These are phyloP conservation scores for Lentinula detonsa DNA, from an alignment of 768 basidiomycete species.

Conservation along the genomic window DNA sequence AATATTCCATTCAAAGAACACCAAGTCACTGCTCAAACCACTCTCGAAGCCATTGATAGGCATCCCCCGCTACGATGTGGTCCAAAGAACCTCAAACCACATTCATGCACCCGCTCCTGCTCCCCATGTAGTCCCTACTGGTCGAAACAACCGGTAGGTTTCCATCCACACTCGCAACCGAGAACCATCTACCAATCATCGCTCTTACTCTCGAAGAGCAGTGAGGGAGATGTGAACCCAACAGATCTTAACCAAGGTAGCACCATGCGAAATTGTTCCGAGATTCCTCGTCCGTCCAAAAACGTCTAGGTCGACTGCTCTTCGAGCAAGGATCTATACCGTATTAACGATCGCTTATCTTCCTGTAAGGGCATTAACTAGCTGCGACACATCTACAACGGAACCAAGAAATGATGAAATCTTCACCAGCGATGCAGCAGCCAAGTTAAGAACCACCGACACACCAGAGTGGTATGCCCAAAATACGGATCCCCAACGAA, in stretches of 20 bases:
- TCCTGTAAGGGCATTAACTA: background rate
- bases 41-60: constrained; percentile 2
- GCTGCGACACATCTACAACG: background rate
- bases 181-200: background rate
- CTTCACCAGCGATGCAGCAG: background rate
- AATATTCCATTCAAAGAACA: background rate
- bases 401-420: background rate
- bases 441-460: background rate
- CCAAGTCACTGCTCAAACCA: background rate
- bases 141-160: constrained; percentile 4
- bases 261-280: background rate
- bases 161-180: background rate
- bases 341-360: background rate
- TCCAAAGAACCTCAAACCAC: constrained; percentile 5
- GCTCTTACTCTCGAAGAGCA: constrained; percentile 6
- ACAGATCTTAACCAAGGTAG: background rate
- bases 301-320: background rate
- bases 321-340: background rate
- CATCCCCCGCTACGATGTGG: constrained; percentile 5
- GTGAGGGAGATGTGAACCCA: constrained; percentile 1
- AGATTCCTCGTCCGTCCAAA: background rate
- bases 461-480: background rate
- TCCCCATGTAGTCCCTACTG: background rate
- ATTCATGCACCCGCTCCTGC: background rate
- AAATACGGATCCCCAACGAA: background rate